These are phyloP conservation scores for Xanthoconium stramineum DNA, from an alignment of 768 basidiomycete genomes.

Conservation along the genomic window DNA sequence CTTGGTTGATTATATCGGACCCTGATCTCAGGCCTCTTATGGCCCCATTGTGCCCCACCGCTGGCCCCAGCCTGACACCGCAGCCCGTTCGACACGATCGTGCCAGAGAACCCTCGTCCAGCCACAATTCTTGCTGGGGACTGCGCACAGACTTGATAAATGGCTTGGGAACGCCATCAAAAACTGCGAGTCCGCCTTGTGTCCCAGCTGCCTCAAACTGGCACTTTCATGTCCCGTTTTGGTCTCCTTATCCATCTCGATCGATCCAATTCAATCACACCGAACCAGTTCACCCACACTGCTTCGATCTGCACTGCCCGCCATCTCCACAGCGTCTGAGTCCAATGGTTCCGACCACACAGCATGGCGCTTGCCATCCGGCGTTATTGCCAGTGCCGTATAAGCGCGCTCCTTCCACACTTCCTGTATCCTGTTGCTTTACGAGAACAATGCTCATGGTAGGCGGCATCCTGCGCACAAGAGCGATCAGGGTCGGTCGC, in stretches of 20 bases:
- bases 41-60: too few species aligned
- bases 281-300: constrained; percentile 12
- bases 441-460: constrained; percentile 10
- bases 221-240: constrained; percentile 14
- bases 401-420: constrained; percentile 1
- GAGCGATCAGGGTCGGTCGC: constrained; percentile 19
- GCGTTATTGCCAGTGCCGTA: constrained; percentile 22
- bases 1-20: constrained; percentile 32
- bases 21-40: background rate
- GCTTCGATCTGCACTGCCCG: constrained; percentile 15
- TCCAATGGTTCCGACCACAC: background rate
- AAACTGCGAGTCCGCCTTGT: constrained; percentile 26
- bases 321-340: constrained; percentile 13
- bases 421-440: background rate
- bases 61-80: too few species aligned
- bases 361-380: constrained; percentile 7
- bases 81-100: background rate
- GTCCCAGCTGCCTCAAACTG: constrained; percentile 22
- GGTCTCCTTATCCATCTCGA: constrained; percentile 22
- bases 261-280: constrained; percentile 14
- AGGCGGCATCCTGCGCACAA: constrained; percentile 4
- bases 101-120: background rate
- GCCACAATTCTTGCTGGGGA: background rate
- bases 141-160: background rate
- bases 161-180: constrained; percentile 31